phyloP scores from a whole-genome alignment of 306 rosid genomes.

The Dryas octopetala region DNA sequence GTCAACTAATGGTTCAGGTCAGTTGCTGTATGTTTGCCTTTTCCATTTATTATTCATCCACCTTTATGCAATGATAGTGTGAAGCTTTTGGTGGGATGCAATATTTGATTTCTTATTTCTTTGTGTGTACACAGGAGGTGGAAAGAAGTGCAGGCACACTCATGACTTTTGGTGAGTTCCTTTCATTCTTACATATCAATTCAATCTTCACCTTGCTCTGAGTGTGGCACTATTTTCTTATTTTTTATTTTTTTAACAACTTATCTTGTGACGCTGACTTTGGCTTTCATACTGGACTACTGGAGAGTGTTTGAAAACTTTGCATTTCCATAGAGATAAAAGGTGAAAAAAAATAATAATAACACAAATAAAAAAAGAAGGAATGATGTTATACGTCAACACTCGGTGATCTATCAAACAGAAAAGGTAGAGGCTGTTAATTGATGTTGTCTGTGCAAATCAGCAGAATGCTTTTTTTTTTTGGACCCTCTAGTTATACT shows the following conservation, averaged over 20 bases:
- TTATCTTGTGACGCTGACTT: not conserved
- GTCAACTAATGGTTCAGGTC: slow-evolving; percentile 95
- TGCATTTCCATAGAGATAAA: not conserved
- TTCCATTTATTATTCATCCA: not conserved
- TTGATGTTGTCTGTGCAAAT: not conserved
- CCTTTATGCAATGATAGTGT: not conserved
- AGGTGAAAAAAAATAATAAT: not conserved
- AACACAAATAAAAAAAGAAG: too few species aligned
- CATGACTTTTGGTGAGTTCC: slow-evolving; percentile 60
- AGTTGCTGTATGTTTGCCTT: slow-evolving; percentile 15
- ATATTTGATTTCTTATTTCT: slow-evolving; percentile 19
- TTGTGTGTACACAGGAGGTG: slow-evolving; percentile 59
- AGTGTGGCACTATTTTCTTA: not conserved
- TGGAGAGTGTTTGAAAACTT: not conserved
- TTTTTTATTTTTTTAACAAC: not conserved
- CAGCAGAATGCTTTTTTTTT: not conserved
- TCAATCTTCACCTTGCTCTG: not conserved
- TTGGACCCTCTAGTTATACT: not conserved
- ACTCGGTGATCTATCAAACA: not conserved
- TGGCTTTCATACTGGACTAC: not conserved
- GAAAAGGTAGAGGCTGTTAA: not conserved
- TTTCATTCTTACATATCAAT: slow-evolving; percentile 1
- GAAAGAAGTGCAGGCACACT: slow-evolving; percentile 79
- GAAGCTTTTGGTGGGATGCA: not conserved
- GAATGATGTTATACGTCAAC: not conserved